Percentiles rank a stretch among this genome's conserved stretches.
phyloP scores from a whole-genome alignment of 1,284 basidiomycete species.

The Tremellales sp. region DNA sequence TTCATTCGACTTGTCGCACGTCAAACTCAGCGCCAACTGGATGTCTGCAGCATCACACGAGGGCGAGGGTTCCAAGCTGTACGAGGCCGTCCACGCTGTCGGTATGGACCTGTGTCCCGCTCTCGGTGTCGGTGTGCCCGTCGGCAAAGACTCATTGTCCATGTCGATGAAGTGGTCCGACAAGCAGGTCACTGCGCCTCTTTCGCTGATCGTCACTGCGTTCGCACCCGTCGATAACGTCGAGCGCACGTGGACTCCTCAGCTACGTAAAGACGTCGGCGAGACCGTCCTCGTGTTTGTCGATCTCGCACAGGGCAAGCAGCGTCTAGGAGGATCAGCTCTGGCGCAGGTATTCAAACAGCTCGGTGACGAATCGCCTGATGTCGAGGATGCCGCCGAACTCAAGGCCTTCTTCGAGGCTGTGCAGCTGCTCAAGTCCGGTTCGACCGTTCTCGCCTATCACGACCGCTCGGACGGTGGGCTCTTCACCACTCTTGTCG shows the following conservation, averaged over 20 bases:
- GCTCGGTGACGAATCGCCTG: conserved; percentile 80
- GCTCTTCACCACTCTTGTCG: conserved; percentile 82
- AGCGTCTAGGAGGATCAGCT: conserved; percentile 89
- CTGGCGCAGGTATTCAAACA: conserved; percentile 93
- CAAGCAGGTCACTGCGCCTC: conserved; percentile 78
- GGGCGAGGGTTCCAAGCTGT: conserved; percentile 86
- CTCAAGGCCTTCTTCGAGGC: conserved; percentile 80
- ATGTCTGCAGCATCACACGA: conserved; percentile 92
- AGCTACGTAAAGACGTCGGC: conserved; percentile 62
- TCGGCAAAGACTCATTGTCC: conserved; percentile 99
- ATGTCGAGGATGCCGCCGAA: conserved; percentile 73
- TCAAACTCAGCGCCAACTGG: conserved; percentile 99
- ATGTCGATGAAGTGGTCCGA: conserved; percentile 95
- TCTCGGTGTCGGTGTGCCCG: conserved; percentile 89
- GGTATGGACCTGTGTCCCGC: conserved; percentile 94
- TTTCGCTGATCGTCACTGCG: conserved; percentile 91
- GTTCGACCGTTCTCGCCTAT: conserved; percentile 77
- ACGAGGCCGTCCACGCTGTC: conserved; percentile 87
- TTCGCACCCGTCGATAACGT: conserved; percentile 85
- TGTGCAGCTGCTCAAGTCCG: conserved; percentile 63
- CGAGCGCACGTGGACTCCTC: conserved; percentile 84
- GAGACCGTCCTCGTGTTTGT: conserved; percentile 78
- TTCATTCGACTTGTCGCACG: conserved; percentile 63
- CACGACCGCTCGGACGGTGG: conserved; percentile 98
- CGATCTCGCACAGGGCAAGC: conserved; percentile 79